Evolutionary conservation across 257 asterid species (phyloP), one percentile per base, ranked within the genome.

Genomic region (Leonotis leonurus): DNA sequence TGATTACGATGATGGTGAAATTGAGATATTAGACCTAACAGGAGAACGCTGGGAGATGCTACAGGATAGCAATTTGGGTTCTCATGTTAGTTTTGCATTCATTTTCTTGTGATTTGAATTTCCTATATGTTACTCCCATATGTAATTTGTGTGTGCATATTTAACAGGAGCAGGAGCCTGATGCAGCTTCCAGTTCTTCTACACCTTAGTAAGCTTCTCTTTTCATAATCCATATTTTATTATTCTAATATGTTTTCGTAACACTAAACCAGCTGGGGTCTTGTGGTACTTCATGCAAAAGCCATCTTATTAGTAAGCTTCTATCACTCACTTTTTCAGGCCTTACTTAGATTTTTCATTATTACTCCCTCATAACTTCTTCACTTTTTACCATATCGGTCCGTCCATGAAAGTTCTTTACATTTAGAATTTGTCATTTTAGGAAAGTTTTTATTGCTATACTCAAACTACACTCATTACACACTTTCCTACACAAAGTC

Each of bases 1-100:
- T 35, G 32, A 9, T 21, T 76, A 72, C 59, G 70, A 60, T 68
- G 81, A 76, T 24, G 81, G 70, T 26, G 75, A 64, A 0, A 26
- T 30, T 11, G 81, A 76, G 60, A 26, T 17, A 7, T 57, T 76
- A 52, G 69, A 68, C 46, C 75, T 76, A 49, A 3, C 64, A 30
- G 29, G 7, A 18, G 81, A 76, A 43, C 24, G 4, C 59, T 72
- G 78, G 81, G 58, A 64, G 62, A 48, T 68, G 40, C 16, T 76
- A 24, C 53, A 14, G 44, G 54, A 40, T 12, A 3, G 18, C 26
- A 27, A 39, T 39, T 40, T 24, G 45, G 27, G 57, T 22, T 30
- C 24, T 69, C 56, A 50, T 51, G 68, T 40, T 53, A 30, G 56
- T 60, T 29, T 50, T 39, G 25, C 32, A 2, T 17, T 39, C 9